These are phyloP conservation scores for Ophiognomonia clavigignenti-juglandacearum DNA, from an alignment of 2,329 filamentous ascomycete genomes.

Conservation along the genomic window DNA sequence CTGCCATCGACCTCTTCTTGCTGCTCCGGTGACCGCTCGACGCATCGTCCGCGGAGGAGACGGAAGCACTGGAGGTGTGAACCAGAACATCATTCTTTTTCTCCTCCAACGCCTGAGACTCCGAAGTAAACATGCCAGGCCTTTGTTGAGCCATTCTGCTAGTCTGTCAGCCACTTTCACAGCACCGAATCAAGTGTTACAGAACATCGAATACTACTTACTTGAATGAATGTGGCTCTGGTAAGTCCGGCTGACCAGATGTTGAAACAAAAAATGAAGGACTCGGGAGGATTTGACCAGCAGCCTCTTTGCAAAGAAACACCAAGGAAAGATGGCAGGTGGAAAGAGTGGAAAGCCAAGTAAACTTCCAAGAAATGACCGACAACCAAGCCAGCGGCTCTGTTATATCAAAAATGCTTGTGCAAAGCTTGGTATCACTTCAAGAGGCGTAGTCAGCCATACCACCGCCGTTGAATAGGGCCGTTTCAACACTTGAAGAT, in stretches of 20 bases:
- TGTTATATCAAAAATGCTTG: neutral
- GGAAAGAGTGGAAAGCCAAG: neutral
- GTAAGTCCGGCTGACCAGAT: neutral
- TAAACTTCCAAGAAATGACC: neutral
- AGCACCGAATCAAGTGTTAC: too few relatives aligned
- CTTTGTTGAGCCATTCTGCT: neutral
- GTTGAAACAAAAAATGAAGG: neutral
- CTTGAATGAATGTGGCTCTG: neutral
- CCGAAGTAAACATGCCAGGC: neutral
- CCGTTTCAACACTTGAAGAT: neutral
- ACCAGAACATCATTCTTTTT: neutral
- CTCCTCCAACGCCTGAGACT: neutral
- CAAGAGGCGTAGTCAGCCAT: neutral
- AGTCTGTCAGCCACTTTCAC: too few relatives aligned
- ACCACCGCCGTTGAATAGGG: neutral
- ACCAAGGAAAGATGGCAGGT: neutral
- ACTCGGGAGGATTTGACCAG: neutral
- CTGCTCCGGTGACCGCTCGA: neutral
- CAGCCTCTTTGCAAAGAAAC: neutral
- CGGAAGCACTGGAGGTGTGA: neutral
- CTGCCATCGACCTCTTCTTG: neutral
- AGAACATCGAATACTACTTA: neutral
- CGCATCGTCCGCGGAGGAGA: neutral
- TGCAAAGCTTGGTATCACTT: neutral
- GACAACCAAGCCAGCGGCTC: neutral